A percentile compares a stretch with the other conserved stretches of the same genome.
Evolutionary conservation across 1,139 yeast genomes (phyloP).

Genomic region (Candida tropicalis): DNA sequence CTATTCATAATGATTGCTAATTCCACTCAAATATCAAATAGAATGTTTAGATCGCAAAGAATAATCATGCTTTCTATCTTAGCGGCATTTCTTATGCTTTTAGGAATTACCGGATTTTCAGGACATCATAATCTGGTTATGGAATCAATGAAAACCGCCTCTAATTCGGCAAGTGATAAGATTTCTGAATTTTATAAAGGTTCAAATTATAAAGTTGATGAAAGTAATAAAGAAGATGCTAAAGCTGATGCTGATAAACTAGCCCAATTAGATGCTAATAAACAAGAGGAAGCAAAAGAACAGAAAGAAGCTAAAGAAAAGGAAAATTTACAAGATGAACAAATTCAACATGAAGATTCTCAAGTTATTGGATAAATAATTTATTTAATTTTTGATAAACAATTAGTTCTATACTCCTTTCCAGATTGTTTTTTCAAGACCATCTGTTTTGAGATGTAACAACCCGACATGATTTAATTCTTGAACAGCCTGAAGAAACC

Average conservation of each 20-base stretch:
- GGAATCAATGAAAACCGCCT: constrained; percentile 18
- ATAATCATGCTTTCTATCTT: constrained; percentile 24
- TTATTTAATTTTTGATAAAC: too few species aligned
- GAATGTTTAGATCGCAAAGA: constrained; percentile 35
- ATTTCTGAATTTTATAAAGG: constrained; percentile 15
- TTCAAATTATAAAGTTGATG: background rate
- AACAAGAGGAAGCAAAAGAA: constrained; percentile 2
- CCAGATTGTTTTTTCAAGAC: constrained; percentile 49
- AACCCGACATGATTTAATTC: constrained; percentile 45
- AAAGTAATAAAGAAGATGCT: constrained; percentile 17
- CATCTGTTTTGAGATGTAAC: constrained; percentile 45
- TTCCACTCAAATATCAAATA: constrained; percentile 31
- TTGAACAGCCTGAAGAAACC: constrained; percentile 48
- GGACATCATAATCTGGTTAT: constrained; percentile 23
- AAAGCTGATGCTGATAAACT: constrained; percentile 15
- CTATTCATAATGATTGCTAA: constrained; percentile 29
- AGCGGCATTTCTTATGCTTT: constrained; percentile 24
- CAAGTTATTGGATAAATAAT: background rate
- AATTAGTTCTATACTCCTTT: constrained; percentile 35
- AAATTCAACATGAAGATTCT: background rate
- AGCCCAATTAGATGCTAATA: constrained; percentile 8
- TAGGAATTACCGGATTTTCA: constrained; percentile 25
- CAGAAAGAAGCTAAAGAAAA: constrained; percentile 12
- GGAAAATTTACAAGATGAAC: constrained; percentile 7
- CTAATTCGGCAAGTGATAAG: constrained; percentile 20